These are phyloP conservation scores for Arthrocladium fulminans DNA, from an alignment of 2,329 filamentous ascomycete genomes.

Conservation along the genomic window DNA sequence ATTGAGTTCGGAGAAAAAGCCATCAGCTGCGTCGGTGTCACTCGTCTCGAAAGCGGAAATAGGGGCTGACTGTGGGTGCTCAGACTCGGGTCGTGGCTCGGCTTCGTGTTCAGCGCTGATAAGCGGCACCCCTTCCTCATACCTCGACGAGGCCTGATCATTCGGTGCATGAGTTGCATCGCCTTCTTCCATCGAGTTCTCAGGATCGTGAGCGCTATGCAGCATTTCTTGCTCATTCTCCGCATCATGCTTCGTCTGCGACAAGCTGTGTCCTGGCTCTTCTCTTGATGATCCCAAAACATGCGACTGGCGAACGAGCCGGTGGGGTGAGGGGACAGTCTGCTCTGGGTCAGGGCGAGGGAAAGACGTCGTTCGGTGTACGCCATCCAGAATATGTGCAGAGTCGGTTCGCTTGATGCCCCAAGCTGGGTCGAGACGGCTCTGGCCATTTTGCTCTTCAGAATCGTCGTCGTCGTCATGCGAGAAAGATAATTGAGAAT, in stretches of 20 bases:
- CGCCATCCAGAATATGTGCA: constrained; percentile 15
- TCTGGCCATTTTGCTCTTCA: constrained; percentile 16
- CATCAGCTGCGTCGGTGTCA: neutral
- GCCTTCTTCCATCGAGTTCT: neutral
- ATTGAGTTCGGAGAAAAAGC: constrained; percentile 4
- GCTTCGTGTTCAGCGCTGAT: neutral
- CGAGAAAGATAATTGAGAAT: neutral
- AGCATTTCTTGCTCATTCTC: constrained; percentile 2
- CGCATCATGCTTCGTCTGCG: neutral
- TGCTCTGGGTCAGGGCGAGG: constrained; percentile 11
- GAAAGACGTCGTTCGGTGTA: constrained; percentile 21
- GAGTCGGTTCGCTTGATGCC: constrained; percentile 19
- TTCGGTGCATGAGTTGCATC: neutral
- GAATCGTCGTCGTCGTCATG: constrained; percentile 13
- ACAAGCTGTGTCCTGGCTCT: neutral
- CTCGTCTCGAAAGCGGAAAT: neutral
- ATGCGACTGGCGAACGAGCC: neutral
- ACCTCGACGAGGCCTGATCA: neutral
- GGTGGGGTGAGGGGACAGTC: neutral
- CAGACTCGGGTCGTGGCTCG: neutral
- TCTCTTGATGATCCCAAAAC: neutral
- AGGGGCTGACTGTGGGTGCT: neutral
- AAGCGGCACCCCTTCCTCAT: constrained; percentile 3
- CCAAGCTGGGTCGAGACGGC: constrained; percentile 22
- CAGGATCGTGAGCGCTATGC: neutral